Conservation (phyloP, 2,329 filamentous ascomycete genomes). For the Botrytis deweyae region DNA sequence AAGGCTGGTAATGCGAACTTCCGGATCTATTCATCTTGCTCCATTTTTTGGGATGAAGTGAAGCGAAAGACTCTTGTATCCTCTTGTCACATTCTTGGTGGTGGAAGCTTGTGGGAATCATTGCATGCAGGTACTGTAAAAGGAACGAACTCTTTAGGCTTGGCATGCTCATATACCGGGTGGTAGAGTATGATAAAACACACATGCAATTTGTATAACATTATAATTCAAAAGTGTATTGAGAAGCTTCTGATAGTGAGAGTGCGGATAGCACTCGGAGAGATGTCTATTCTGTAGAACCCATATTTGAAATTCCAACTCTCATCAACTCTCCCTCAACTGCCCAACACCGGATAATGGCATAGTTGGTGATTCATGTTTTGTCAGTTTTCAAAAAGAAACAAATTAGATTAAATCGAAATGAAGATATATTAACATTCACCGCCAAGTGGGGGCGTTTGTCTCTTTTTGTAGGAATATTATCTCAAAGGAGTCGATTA, state of each 20-base stretch:
- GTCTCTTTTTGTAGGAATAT: neutral
- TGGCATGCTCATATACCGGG: neutral
- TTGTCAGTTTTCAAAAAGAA: neutral
- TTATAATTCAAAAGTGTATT: neutral
- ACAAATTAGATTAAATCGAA: neutral
- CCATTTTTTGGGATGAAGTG: neutral
- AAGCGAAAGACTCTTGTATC: neutral
- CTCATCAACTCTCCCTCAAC: neutral
- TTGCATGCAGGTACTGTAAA: neutral
- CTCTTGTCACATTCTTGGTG: neutral
- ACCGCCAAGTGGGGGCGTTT: neutral
- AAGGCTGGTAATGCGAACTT: neutral
- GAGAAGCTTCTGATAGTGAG: neutral
- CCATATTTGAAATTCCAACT: neutral
- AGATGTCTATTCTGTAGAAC: neutral
- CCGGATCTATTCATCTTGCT: neutral
- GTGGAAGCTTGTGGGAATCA: neutral
- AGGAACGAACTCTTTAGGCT: neutral
- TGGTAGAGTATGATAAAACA: neutral
- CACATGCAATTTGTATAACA: neutral
- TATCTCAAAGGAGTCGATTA: neutral
- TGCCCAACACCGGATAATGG: neutral
- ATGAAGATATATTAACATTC: slow-evolving; percentile 3
- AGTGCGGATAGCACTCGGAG: neutral
- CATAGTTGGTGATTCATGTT: neutral